Evolutionary conservation across 768 basidiomycete genomes (phyloP).

Genomic region (Pleurotus pulmonarius): DNA sequence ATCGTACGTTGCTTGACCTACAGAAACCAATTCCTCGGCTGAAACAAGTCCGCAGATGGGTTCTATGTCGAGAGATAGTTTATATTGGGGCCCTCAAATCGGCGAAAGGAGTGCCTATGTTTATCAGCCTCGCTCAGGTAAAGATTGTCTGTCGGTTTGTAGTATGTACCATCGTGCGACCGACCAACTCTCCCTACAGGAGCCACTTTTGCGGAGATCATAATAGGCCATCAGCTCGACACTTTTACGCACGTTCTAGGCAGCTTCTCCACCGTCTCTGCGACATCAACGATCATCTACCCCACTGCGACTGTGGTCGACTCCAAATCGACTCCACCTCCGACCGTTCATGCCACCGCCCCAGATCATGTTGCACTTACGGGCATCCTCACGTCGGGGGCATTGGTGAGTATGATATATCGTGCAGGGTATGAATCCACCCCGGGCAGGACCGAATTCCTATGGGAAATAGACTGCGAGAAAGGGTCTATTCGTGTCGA

Average conservation of each 20-base stretch:
- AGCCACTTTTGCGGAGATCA: conserved; percentile 20
- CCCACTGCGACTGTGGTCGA: conserved; percentile 21
- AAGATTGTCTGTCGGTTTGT: no score
- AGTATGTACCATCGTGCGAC: background rate
- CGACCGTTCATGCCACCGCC: conserved; percentile 9
- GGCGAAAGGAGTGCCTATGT: conserved; percentile 9
- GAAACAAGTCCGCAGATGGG: background rate
- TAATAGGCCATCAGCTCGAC: conserved; percentile 25
- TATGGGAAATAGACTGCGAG: background rate
- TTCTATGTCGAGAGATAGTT: conserved; percentile 5
- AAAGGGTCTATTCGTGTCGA: background rate
- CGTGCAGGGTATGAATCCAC: conserved; percentile 12
- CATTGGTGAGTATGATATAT: conserved; percentile 22
- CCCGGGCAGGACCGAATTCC: background rate
- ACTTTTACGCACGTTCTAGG: conserved; percentile 27
- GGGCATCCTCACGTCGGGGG: conserved; percentile 26
- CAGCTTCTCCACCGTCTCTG: conserved; percentile 23
- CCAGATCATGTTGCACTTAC: conserved; percentile 25
- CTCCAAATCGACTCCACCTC: conserved; percentile 19
- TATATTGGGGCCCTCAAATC: conserved; percentile 14
- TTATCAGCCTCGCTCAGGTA: background rate
- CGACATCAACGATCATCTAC: conserved; percentile 20
- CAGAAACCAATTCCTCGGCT: no score
- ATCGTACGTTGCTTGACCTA: conserved; percentile 11
- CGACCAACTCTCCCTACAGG: conserved; percentile 12